Conservation (phyloP, 345 rosid genomes). For the Bruguiera gymnorhiza region DNA sequence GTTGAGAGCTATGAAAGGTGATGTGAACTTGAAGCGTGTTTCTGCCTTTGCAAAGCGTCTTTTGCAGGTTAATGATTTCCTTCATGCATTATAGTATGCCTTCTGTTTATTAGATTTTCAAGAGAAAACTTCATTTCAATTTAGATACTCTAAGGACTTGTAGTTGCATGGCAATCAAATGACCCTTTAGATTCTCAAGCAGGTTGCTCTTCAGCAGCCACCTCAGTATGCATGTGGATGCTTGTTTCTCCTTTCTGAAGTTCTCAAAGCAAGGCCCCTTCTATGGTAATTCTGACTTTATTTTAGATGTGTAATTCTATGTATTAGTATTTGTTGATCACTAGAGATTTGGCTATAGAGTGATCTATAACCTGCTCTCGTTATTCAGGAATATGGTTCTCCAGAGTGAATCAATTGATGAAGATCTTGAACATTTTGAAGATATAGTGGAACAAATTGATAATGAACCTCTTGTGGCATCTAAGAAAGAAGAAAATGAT, state of each 20-base stretch:
- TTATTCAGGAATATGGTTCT: constrained; percentile 70
- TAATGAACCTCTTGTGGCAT: constrained; percentile 23
- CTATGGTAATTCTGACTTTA: constrained; percentile 52
- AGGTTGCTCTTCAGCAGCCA: constrained; percentile 96
- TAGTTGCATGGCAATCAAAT: background rate
- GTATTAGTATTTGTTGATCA: background rate
- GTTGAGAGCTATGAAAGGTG: constrained; percentile 86
- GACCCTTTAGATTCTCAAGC: constrained; percentile 26
- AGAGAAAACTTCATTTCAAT: background rate
- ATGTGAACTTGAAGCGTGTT: constrained; percentile 80
- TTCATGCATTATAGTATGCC: background rate
- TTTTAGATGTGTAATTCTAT: background rate
- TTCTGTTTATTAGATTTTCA: background rate
- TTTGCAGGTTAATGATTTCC: constrained; percentile 58
- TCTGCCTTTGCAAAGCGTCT: constrained; percentile 87
- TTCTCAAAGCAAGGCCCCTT: constrained; percentile 82
- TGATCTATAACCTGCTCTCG: background rate
- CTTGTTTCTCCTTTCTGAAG: constrained; percentile 90
- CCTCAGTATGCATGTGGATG: constrained; percentile 93
- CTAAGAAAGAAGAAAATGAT: constrained; percentile 35
- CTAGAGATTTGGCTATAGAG: background rate
- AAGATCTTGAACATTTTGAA: constrained; percentile 90
- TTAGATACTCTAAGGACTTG: background rate
- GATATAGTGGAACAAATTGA: constrained; percentile 73
- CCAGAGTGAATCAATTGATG: constrained; percentile 80